Percentiles rank a stretch among this genome's conserved stretches.
phyloP scores from a whole-genome alignment of 495 filamentous ascomycete genomes.

The Podospora didyma region DNA sequence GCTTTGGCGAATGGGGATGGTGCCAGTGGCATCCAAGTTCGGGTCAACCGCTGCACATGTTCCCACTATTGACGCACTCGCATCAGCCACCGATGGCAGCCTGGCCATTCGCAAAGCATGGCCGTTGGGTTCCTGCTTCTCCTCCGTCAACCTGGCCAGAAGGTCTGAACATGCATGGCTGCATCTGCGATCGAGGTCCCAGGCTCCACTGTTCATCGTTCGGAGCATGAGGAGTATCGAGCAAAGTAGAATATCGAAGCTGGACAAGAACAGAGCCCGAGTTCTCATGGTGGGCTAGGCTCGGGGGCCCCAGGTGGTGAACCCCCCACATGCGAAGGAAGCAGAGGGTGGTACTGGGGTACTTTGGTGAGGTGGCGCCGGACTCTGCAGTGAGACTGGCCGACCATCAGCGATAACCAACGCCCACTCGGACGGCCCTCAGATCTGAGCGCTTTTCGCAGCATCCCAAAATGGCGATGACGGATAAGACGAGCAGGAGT shows the following conservation, averaged over 20 bases:
- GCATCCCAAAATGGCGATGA: background rate
- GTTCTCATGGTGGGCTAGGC: too few relatives aligned
- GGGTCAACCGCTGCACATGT: background rate
- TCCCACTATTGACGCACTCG: conserved; percentile 1
- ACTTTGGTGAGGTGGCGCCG: background rate
- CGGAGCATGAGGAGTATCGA: too few relatives aligned
- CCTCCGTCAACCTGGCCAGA: background rate
- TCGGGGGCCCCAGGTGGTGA: too few relatives aligned
- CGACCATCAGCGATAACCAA: background rate
- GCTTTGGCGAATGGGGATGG: background rate
- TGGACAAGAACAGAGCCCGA: too few relatives aligned
- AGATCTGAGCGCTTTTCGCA: too few relatives aligned
- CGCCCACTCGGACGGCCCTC: too few relatives aligned
- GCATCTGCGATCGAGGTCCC: too few relatives aligned
- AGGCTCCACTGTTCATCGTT: too few relatives aligned
- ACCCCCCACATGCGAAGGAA: background rate
- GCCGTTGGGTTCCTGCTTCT: conserved; percentile 3
- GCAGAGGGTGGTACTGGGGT: background rate
- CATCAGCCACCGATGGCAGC: background rate
- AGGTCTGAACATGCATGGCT: too few relatives aligned
- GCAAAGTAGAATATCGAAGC: too few relatives aligned
- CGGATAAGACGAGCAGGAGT: background rate
- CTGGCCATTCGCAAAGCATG: background rate
- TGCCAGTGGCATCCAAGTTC: background rate
- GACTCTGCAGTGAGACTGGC: background rate